These are phyloP conservation scores for Aspergillus carbonarius DNA, from an alignment of 2,329 filamentous ascomycete species.

Conservation along the genomic window DNA sequence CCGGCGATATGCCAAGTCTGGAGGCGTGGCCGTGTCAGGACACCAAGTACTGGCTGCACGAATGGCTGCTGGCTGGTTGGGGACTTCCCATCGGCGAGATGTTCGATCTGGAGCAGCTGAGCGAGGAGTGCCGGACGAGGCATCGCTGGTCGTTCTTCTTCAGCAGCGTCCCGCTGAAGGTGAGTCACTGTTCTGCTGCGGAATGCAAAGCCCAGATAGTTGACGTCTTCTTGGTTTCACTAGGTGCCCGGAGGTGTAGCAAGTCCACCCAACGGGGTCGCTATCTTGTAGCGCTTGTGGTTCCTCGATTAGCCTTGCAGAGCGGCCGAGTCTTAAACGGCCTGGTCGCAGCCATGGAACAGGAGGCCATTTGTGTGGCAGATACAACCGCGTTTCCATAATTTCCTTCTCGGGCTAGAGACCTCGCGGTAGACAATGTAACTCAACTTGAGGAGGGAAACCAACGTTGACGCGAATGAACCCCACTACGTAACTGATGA, in stretches of 20 bases:
- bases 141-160: background rate
- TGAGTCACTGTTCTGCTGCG: background rate
- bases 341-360: too few relatives aligned
- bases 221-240: too few relatives aligned
- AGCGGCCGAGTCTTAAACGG: background rate
- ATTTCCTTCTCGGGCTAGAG: too few relatives aligned
- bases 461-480: too few relatives aligned
- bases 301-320: background rate
- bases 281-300: background rate
- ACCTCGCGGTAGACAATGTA: too few relatives aligned
- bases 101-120: slow-evolving; percentile 9
- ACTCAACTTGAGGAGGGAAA: too few relatives aligned
- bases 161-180: background rate
- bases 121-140: background rate
- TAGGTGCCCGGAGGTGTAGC: background rate
- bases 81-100: slow-evolving; percentile 31
- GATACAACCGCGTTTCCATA: too few relatives aligned
- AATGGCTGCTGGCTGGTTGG: slow-evolving; percentile 31
- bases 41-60: background rate
- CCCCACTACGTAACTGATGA: too few relatives aligned
- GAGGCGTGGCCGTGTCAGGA: slow-evolving; percentile 1
- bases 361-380: too few relatives aligned
- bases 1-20: background rate
- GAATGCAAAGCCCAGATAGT: too few relatives aligned
- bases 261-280: background rate